Percentiles rank a stretch among this genome's conserved stretches.
These are phyloP conservation scores for Russula dissimulans DNA, from an alignment of 768 basidiomycete species.

Conservation along the genomic window DNA sequence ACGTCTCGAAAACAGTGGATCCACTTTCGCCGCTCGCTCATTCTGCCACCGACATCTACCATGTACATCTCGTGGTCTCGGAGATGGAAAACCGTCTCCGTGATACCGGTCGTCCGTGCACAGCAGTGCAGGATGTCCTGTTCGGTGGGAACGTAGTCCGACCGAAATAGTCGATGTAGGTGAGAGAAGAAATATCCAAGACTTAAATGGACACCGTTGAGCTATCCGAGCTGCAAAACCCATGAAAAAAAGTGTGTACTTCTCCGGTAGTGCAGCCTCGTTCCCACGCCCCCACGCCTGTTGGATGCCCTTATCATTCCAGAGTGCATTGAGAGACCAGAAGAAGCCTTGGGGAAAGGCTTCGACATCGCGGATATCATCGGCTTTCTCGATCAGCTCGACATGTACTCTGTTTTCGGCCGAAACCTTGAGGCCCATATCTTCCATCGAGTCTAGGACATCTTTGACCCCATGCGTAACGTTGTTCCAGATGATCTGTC, in stretches of 20 bases:
- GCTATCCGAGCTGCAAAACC: conserved; percentile 8
- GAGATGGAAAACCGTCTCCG: conserved; percentile 75
- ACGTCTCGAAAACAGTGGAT: conserved; percentile 95
- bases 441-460: conserved; percentile 82
- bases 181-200: conserved; percentile 69
- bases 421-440: conserved; percentile 69
- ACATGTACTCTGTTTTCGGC: conserved; percentile 50
- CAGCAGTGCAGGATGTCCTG: conserved; percentile 85
- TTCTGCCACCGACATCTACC: conserved; percentile 92
- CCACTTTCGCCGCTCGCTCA: conserved; percentile 89
- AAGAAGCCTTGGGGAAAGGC: conserved; percentile 63
- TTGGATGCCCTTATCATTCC: conserved; percentile 69
- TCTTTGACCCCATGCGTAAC: conserved; percentile 76
- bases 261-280: conserved; percentile 87
- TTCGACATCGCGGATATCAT: conserved; percentile 71
- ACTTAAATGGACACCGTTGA: conserved; percentile 29
- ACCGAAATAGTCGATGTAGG: conserved; percentile 71
- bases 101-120: conserved; percentile 85
- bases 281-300: conserved; percentile 75
- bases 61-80: conserved; percentile 80
- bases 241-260: conserved; percentile 38
- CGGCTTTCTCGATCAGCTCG: conserved; percentile 54
- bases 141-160: conserved; percentile 62
- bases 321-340: conserved; percentile 59
- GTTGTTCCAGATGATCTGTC: conserved; percentile 91